These are phyloP conservation scores for Phaeodactylum tricornutum DNA, from an alignment of 108 stramenopile genomes.

Conservation along the genomic window DNA sequence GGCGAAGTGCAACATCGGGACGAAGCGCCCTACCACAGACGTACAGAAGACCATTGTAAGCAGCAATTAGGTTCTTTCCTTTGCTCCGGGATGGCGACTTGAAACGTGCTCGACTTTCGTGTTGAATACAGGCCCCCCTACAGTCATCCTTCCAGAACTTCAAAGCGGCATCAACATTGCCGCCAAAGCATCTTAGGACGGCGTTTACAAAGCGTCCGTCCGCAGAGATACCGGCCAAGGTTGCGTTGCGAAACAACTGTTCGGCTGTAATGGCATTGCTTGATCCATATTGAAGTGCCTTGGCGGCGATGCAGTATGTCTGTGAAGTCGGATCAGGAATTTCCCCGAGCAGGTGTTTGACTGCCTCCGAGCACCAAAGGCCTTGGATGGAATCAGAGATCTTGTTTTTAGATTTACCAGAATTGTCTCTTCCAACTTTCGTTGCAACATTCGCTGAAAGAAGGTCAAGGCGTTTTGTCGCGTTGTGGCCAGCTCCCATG, in stretches of 20 bases:
- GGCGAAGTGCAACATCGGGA: slow-evolving; percentile 60
- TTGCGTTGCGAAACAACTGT: slow-evolving; percentile 26
- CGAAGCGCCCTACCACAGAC: slow-evolving; percentile 61
- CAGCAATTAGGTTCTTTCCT: slow-evolving; percentile 34
- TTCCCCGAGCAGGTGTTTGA: slow-evolving; percentile 21
- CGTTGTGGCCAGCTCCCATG: slow-evolving; percentile 3
- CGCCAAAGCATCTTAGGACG: slow-evolving; percentile 64
- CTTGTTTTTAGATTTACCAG: too few relatives aligned
- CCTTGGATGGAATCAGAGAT: slow-evolving; percentile 22
- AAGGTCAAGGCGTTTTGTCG: too few relatives aligned
- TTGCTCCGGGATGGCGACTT: slow-evolving; percentile 4
- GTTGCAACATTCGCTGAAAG: too few relatives aligned
- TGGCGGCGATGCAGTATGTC: slow-evolving; percentile 59
- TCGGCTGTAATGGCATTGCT: slow-evolving; percentile 4
- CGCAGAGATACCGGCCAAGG: slow-evolving; percentile 16
- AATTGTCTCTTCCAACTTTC: too few relatives aligned
- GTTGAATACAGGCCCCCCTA: slow-evolving; percentile 33
- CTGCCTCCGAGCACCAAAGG: slow-evolving; percentile 35
- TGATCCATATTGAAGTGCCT: slow-evolving; percentile 15
- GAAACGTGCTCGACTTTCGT: slow-evolving; percentile 10
- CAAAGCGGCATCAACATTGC: slow-evolving; percentile 52
- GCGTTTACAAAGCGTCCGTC: slow-evolving; percentile 80
- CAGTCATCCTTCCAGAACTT: slow-evolving; percentile 53
- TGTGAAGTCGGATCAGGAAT: slow-evolving; percentile 69
- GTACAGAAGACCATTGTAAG: slow-evolving; percentile 71